phyloP scores from a whole-genome alignment of 192 early-diverging fungal species.

The Lunasporangiospora selenospora region DNA sequence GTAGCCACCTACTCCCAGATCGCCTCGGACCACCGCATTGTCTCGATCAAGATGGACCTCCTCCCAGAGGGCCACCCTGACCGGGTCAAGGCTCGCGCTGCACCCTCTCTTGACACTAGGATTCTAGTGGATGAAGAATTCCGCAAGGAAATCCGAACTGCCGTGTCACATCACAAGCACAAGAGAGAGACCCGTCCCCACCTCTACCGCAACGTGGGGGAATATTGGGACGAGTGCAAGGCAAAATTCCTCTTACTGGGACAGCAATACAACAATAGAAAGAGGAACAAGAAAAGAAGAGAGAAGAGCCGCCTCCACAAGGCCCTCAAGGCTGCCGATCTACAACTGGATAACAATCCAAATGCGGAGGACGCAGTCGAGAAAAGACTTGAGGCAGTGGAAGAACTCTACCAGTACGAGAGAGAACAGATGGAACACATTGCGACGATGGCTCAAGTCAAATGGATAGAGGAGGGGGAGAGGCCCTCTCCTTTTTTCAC shows the following conservation, averaged over 20 bases:
- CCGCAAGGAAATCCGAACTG: not conserved
- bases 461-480: slow-evolving; percentile 5
- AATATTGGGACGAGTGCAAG: slow-evolving; percentile 1
- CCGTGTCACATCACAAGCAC: not conserved
- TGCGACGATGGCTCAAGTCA: not conserved
- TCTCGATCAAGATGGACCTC: no score
- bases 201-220: not conserved
- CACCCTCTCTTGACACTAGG: no score
- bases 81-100: no score
- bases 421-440: not conserved
- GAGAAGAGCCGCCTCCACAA: not conserved
- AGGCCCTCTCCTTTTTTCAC: not conserved
- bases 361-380: not conserved
- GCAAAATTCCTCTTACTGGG: not conserved
- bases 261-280: not conserved
- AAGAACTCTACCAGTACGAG: not conserved
- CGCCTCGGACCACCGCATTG: no score
- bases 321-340: not conserved
- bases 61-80: no score
- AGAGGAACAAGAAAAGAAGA: not conserved
- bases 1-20: no score
- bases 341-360: not conserved
- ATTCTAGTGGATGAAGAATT: no score
- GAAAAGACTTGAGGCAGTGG: not conserved
- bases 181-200: not conserved